Evolutionary conservation across 768 basidiomycete species (phyloP), one percentile per base, ranked within the genome.

Genomic region (Leccinum uliginosum): DNA sequence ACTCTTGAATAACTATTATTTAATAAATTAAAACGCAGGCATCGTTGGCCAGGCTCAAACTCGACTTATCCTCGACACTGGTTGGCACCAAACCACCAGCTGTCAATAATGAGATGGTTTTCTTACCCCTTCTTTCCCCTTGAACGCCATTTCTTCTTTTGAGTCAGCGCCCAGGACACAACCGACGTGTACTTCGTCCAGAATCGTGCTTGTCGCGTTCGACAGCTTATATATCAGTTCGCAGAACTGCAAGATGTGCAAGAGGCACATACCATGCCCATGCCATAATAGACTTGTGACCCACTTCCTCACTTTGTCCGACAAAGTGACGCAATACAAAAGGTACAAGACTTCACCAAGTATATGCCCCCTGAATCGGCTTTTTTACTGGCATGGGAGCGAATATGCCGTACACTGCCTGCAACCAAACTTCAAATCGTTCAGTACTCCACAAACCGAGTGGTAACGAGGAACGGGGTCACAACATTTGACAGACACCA

Each of bases 311-410:
- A 14, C 27, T 11, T 95, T 95, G 30, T 12, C 30, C 58, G 96
- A 98, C 81, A 98, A 98, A 78, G 96, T 98, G 69, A 98, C 96
- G 58, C 96, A 98, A 76, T 99, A 98, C 85, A 98, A 99, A 88
- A 97, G 93, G 84, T 95, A 96, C 74, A 98, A 98, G 80, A 95
- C 92, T 73, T 98, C 96, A 58, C 78, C 94, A 15, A 14, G 5
- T 32, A 32, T 32, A 32, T 14, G 32, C 32, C 12, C 32, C n/a
- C n/a, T n/a, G n/a, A n/a, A n/a, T 38, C 35, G 35, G 14, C 32
- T 14, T 34, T 34, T 34, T 34, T 4, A 1, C 32, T 34, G 32
- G 14, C 32, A 34, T 34, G 32, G 32, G 14, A 34, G 32, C 14
- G 14, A 6, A 14, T 34, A 15, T 34, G 12, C 32, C 32, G 32